These are phyloP conservation scores for Rhytidhysteron rufulum DNA, from an alignment of 2,329 filamentous ascomycete species.

Conservation along the genomic window DNA sequence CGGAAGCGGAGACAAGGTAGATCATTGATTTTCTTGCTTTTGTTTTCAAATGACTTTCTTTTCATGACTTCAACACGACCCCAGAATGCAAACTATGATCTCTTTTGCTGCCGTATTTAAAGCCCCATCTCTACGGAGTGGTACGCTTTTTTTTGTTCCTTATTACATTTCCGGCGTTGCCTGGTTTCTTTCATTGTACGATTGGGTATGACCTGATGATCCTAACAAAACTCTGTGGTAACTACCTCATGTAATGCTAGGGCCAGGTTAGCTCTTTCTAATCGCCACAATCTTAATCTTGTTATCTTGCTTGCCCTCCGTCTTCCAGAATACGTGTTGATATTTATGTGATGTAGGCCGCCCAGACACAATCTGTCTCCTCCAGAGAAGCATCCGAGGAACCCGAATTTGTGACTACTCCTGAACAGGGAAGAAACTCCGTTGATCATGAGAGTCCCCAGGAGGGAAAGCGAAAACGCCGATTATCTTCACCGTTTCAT, in stretches of 20 bases:
- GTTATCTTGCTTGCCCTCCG: constrained; percentile 6
- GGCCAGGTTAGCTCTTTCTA: constrained; percentile 18
- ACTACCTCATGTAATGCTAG: constrained; percentile 14
- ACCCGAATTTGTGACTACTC: constrained; percentile 19
- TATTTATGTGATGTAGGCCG: constrained; percentile 27
- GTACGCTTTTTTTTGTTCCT: constrained; percentile 7
- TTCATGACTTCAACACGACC: constrained; percentile 6
- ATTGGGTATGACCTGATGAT: constrained; percentile 16
- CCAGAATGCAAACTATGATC: constrained; percentile 10
- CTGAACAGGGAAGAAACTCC: constrained; percentile 10
- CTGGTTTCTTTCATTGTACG: constrained; percentile 13
- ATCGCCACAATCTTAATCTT: constrained; percentile 25
- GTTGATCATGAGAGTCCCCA: constrained; percentile 10
- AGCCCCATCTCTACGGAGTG: constrained; percentile 11
- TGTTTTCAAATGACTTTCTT: constrained; percentile 6
- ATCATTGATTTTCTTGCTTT: constrained; percentile 57
- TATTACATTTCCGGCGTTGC: constrained; percentile 12
- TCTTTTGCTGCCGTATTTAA: constrained; percentile 5
- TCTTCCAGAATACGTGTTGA: constrained; percentile 25
- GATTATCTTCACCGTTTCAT: constrained; percentile 31
- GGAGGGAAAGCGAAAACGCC: constrained; percentile 24
- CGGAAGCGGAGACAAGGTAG: constrained; percentile 75
- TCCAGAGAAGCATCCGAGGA: constrained; percentile 29
- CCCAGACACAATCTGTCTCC: constrained; percentile 21
- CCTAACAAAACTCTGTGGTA: constrained; percentile 9